Evolutionary conservation across 1,139 yeast species (phyloP), one percentile per base, ranked within the genome.

Genomic region (Entelexis paramagnoliae): DNA sequence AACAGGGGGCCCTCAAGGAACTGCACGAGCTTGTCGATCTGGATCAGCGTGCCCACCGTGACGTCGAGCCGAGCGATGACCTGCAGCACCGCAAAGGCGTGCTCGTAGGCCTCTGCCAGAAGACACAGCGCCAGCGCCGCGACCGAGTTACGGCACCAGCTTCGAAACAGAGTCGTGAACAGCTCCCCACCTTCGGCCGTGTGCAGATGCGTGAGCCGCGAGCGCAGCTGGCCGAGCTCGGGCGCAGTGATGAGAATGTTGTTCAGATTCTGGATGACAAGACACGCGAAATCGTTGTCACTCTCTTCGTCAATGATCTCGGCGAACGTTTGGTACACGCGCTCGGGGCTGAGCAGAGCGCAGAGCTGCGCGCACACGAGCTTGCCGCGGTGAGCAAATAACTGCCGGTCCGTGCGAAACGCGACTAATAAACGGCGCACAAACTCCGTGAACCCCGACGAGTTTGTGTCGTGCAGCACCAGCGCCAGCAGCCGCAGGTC

Each of bases 141-240:
- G 0, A 95, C 88, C 0, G 95, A 81, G 64, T 88, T 89, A 59
- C 84, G 84, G 60, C 95, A 82, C 98, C 98, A 93, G 53, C 95
- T 81, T 62, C 78, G 81, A 68, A 91, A 93, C 51, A 93, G 72
- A 0, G 82, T 74, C 17, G 85, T 76, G 66, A 93, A 93, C 49
- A 89, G 72, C 30, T 74, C 68, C 73, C 83, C 80, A 53, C 88
- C 95, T 46, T 81, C 84, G 36, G 63, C 72, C 51, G 74, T 72
- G 51, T 69, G 72, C 8, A 72, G 55, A 50, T 70, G 68, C 53
- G 81, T 79, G 49, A 91, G 70, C 62, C 84, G 78, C 57, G 78
- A 79, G 49, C 98, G 76, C 59, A 91, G 73, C 1, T 74, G 73
- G 0, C 79, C 69, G 49, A 93, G 72, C 62, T 91, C 98, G 1